Conservation (phyloP, 164 flowering plant genomes). For the Piper longum region DNA sequence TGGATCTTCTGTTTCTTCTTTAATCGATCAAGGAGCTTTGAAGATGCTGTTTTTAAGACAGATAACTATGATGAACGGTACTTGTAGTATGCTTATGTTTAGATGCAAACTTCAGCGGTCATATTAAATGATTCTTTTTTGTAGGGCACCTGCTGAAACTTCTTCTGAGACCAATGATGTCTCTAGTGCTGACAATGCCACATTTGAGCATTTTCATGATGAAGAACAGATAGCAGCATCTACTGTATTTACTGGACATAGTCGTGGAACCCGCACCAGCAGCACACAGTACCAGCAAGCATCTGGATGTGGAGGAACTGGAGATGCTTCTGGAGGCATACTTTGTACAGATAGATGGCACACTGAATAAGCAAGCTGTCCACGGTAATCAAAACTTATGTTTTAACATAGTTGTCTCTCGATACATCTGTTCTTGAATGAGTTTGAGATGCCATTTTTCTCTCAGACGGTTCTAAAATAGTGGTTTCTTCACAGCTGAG, state of each 20-base stretch:
- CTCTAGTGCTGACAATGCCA: slow-evolving; percentile 24
- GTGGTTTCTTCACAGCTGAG: slow-evolving; percentile 39
- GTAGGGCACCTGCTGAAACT: slow-evolving; percentile 38
- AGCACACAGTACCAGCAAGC: slow-evolving; percentile 57
- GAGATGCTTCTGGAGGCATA: slow-evolving; percentile 98
- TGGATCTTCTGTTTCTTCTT: slow-evolving; percentile 40
- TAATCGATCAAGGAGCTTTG: slow-evolving; percentile 33
- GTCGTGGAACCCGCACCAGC: slow-evolving; percentile 61
- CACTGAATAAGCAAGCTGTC: slow-evolving; percentile 72
- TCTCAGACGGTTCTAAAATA: background rate
- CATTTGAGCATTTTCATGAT: slow-evolving; percentile 20
- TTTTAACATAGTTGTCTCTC: background rate
- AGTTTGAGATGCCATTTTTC: background rate
- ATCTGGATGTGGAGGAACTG: slow-evolving; percentile 84
- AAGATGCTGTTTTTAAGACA: slow-evolving; percentile 27
- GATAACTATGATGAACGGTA: slow-evolving; percentile 45
- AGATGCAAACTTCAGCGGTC: background rate
- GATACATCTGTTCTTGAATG: background rate
- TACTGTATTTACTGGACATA: slow-evolving; percentile 24
- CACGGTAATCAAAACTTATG: slow-evolving; percentile 34
- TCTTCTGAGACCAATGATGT: slow-evolving; percentile 29
- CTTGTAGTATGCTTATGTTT: background rate
- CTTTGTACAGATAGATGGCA: slow-evolving; percentile 93
- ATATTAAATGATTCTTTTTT: background rate
- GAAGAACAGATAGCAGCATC: slow-evolving; percentile 27